Percentiles rank a stretch among this genome's conserved stretches.
Evolutionary conservation across 306 rosid genomes (phyloP).

Genomic region (Cucumis cinereus): DNA sequence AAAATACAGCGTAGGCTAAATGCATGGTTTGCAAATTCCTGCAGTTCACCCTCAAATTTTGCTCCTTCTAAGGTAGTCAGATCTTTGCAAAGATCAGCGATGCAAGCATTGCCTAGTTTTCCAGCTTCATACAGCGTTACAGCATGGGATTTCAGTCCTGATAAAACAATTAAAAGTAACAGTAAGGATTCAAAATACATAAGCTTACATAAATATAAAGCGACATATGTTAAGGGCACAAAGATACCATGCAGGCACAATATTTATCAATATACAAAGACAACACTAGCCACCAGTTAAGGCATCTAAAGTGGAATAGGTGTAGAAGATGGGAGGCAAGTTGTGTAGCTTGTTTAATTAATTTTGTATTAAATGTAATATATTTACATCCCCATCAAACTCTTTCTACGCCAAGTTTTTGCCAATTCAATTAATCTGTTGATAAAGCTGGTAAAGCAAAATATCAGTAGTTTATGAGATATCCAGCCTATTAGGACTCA

Average conservation of each 20-base stretch:
- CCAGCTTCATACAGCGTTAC: conserved; percentile 96
- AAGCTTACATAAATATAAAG: background rate
- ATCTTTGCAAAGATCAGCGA: conserved; percentile 90
- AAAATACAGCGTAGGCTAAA: conserved; percentile 85
- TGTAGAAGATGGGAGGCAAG: background rate
- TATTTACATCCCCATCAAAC: background rate
- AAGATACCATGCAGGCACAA: background rate
- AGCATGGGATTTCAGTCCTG: conserved; percentile 97
- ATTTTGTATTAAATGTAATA: background rate
- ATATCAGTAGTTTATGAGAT: background rate
- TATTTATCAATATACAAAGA: background rate
- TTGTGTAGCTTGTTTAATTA: background rate
- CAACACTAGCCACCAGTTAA: background rate
- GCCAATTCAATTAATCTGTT: too few relatives aligned
- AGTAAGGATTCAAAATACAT: background rate
- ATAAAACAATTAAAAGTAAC: conserved; percentile 10
- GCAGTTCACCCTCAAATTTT: conserved; percentile 88
- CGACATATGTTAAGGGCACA: background rate
- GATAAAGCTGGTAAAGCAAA: background rate
- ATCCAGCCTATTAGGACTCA: background rate
- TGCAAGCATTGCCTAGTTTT: conserved; percentile 83
- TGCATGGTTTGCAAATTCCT: conserved; percentile 94
- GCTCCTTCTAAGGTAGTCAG: conserved; percentile 74
- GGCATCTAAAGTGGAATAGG: background rate
- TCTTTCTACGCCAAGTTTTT: background rate